A percentile compares a stretch with the other conserved stretches of the same genome.
These are phyloP conservation scores for Parathielavia appendiculata DNA, from an alignment of 495 filamentous ascomycete genomes.

Conservation along the genomic window DNA sequence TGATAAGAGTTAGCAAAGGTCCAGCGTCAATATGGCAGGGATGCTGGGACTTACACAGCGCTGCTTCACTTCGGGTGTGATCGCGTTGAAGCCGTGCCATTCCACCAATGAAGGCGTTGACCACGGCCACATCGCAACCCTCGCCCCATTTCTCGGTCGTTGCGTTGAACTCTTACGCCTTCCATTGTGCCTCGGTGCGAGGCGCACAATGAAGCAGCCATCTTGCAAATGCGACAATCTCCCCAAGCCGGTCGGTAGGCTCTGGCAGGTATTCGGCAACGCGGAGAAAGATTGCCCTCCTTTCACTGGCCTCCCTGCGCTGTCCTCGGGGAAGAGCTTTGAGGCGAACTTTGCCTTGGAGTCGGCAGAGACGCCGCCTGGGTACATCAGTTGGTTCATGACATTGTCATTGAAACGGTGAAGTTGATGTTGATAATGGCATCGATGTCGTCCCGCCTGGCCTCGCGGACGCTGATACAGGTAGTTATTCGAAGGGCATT, in stretches of 20 bases:
- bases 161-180: background rate
- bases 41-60: constrained; percentile 19
- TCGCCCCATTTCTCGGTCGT: constrained; percentile 26
- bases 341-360: constrained; percentile 15
- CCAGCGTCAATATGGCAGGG: no score
- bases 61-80: constrained; percentile 24
- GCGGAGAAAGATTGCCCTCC: constrained; percentile 15
- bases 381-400: constrained; percentile 29
- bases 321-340: constrained; percentile 9
- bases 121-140: constrained; percentile 18
- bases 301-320: background rate
- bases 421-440: constrained; percentile 21
- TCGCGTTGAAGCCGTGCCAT: constrained; percentile 17
- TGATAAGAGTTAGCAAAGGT: background rate
- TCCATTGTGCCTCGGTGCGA: constrained; percentile 30
- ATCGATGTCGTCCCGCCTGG: constrained; percentile 21
- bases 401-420: constrained; percentile 22
- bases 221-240: constrained; percentile 28
- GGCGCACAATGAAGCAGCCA: constrained; percentile 23
- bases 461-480: constrained; percentile 27
- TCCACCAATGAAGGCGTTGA: constrained; percentile 27
- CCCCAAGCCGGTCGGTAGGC: constrained; percentile 11
- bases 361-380: constrained; percentile 16
- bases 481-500: constrained; percentile 20
- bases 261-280: constrained; percentile 28